Percentiles rank a stretch among this genome's conserved stretches.
Evolutionary conservation across 129 eudicot genomes (phyloP).

Genomic region (Escallonia rubra): DNA sequence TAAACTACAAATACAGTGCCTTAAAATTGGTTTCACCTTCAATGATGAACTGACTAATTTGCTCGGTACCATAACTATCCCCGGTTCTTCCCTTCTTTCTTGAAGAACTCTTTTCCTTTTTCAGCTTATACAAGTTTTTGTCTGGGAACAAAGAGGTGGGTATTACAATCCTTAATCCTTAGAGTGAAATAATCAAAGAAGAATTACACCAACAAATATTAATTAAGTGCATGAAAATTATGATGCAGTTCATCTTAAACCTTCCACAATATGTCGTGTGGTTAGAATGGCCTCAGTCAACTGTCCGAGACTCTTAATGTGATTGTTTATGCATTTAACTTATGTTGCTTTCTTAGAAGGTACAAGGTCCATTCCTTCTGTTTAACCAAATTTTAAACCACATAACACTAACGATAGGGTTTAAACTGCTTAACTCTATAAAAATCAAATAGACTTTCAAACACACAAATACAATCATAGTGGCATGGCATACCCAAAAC

Average conservation of each 20-base stretch:
- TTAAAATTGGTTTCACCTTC: slow-evolving; percentile 12
- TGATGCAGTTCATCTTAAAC: not conserved
- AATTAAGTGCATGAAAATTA: not conserved
- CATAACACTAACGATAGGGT: too few relatives aligned
- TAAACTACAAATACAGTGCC: not conserved
- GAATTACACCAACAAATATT: not conserved
- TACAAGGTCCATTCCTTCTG: too few relatives aligned
- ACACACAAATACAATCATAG: too few relatives aligned
- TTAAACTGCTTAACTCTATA: too few relatives aligned
- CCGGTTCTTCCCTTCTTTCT: slow-evolving; percentile 2
- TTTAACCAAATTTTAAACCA: too few relatives aligned
- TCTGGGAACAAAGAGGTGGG: slow-evolving; percentile 1
- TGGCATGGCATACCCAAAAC: too few relatives aligned
- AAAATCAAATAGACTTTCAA: too few relatives aligned
- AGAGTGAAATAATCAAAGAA: not conserved
- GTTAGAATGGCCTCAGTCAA: not conserved
- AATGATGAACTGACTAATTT: not conserved
- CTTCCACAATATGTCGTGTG: not conserved
- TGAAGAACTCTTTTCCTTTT: not conserved
- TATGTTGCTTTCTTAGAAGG: too few relatives aligned
- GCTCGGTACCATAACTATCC: not conserved
- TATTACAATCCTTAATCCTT: not conserved
- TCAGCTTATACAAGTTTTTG: not conserved
- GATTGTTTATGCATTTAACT: too few relatives aligned
- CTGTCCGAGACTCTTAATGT: not conserved